Conservation (phyloP, 2,329 filamentous ascomycete genomes). For the Tolypocladium endophyticum region DNA sequence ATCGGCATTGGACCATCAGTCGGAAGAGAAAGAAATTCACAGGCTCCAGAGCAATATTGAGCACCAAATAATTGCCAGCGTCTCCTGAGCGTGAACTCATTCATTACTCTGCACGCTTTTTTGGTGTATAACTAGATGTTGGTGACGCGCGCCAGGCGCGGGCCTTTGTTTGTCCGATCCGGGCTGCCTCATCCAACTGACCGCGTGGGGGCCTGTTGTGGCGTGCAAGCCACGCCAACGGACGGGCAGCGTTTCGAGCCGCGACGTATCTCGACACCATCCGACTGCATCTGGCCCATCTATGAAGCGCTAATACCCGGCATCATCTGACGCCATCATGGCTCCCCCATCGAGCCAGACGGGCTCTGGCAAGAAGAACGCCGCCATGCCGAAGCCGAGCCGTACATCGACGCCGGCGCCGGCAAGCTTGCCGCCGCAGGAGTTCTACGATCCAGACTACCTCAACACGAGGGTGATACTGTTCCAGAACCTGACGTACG, state of each 20-base stretch:
- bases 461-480: constrained; percentile 52
- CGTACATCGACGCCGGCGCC: constrained; percentile 64
- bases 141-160: background rate
- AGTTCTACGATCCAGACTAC: constrained; percentile 51
- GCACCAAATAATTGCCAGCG: background rate
- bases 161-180: background rate
- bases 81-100: background rate
- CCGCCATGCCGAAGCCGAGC: constrained; percentile 56
- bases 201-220: background rate
- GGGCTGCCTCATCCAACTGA: background rate
- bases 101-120: background rate
- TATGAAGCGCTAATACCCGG: constrained; percentile 1
- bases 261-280: background rate
- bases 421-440: constrained; percentile 42
- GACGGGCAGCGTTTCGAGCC: background rate
- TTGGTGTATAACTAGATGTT: too few species aligned
- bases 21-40: background rate
- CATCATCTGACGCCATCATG: constrained; percentile 27
- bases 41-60: background rate
- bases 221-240: constrained; percentile 2
- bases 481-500: constrained; percentile 51
- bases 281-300: background rate
- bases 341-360: constrained; percentile 49
- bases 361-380: constrained; percentile 54
- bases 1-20: background rate